Percentiles rank a stretch among this genome's conserved stretches.
phyloP scores from a whole-genome alignment of 495 filamentous ascomycete species.

The Penicillium arizonense region DNA sequence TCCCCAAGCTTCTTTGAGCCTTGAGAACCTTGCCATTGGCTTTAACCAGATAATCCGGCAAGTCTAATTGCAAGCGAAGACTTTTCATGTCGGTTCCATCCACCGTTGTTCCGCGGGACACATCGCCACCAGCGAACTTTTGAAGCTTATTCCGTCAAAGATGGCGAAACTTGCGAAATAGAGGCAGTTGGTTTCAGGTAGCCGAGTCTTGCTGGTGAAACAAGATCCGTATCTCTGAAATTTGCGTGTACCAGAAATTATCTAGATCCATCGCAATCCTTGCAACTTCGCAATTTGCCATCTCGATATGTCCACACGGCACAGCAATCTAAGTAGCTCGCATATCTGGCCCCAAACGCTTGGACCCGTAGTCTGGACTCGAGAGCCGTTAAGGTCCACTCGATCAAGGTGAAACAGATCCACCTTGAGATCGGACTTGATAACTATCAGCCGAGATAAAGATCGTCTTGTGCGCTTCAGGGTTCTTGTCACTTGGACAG shows the following conservation, averaged over 20 bases:
- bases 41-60: too few relatives aligned
- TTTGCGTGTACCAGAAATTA: background rate
- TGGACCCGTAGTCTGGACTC: slow-evolving; percentile 2
- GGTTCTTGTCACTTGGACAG: too few relatives aligned
- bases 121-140: too few relatives aligned
- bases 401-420: slow-evolving; percentile 21
- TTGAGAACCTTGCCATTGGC: too few relatives aligned
- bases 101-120: background rate
- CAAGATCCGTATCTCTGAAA: slow-evolving; percentile 1
- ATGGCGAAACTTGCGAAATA: background rate
- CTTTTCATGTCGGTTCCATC: slow-evolving; percentile 4
- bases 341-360: background rate
- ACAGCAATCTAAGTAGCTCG: background rate
- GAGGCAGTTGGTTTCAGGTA: background rate
- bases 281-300: background rate
- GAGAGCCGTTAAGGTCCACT: slow-evolving; percentile 7
- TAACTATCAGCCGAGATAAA: slow-evolving; percentile 1
- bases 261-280: background rate
- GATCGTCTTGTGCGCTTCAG: too few relatives aligned
- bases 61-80: background rate
- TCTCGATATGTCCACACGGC: slow-evolving; percentile 2
- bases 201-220: slow-evolving; percentile 4
- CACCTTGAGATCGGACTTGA: slow-evolving; percentile 5
- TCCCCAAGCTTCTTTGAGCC: background rate
- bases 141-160: background rate